phyloP scores from a whole-genome alignment of 306 rosid species.

The Oemleria cerasiformis region DNA sequence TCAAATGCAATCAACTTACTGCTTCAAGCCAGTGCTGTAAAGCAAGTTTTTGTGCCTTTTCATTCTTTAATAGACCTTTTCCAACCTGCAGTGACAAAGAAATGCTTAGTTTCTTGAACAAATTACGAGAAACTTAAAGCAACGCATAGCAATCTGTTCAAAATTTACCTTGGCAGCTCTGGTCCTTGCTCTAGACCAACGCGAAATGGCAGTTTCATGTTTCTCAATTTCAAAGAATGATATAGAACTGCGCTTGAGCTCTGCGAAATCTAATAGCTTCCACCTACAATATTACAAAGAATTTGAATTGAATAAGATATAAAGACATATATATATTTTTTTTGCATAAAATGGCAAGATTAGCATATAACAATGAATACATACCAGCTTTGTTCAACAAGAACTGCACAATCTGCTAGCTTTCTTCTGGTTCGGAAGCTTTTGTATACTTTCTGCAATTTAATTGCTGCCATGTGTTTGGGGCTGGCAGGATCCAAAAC shows the following conservation, averaged over 20 bases:
- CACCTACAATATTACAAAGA: conserved; percentile 56
- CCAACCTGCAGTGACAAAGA: conserved; percentile 72
- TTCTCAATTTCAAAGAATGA: conserved; percentile 93
- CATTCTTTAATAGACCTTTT: conserved; percentile 87
- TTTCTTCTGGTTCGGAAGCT: conserved; percentile 95
- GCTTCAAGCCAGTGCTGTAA: conserved; percentile 99
- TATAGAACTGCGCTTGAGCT: conserved; percentile 89
- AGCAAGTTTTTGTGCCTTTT: conserved; percentile 92
- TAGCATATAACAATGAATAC: conserved; percentile 13
- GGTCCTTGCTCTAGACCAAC: conserved; percentile 99
- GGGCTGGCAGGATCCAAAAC: conserved; percentile 58
- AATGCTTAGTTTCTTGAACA: conserved; percentile 11
- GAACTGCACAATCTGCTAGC: conserved; percentile 98
- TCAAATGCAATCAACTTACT: conserved; percentile 47
- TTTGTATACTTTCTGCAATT: conserved; percentile 96
- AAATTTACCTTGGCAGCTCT: conserved; percentile 88
- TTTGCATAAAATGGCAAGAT: conserved; percentile 2
- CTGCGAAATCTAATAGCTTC: conserved; percentile 95
- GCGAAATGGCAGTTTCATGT: conserved; percentile 92
- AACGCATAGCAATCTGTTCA: conserved; percentile 2
- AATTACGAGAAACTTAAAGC: conserved; percentile 3
- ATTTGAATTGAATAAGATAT: conserved; percentile 24
- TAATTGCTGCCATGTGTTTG: conserved; percentile 81
- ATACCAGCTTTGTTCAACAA: conserved; percentile 98
- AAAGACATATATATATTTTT: conserved; percentile 3